Base-by-base conservation (phyloP, 2,329 filamentous ascomycete genomes). In the Pyrenophora tritici-repentis region DNA sequence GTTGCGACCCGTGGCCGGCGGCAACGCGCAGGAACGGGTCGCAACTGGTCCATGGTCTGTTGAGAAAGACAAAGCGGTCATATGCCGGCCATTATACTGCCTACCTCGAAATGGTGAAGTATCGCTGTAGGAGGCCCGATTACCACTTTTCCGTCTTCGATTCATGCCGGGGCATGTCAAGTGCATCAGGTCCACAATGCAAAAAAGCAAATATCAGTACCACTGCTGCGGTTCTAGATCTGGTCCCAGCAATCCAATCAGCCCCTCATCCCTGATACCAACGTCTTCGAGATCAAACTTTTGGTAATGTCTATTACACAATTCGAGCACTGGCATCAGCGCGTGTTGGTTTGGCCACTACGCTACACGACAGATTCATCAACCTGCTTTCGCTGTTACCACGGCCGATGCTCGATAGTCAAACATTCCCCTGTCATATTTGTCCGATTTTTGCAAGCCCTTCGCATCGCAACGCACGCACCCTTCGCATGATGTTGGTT, bases 121-220 rank as follows among this genome's bases (percentile, higher is more conserved):
- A 29, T 29, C 26, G 26, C 26, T 12, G 26, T 13, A 12, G 10
- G 26, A 29, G 26, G 26, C 26, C 26, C 26, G 26, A 29, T 29
- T 29, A 13, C 26, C 26, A 29, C 26, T 29, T 29, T 29, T 29
- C 26, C 26, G 26, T 29, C 26, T 29, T 12, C 5, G 18, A 34
- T 44, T 32, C 42, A 36, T 17, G 32, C 13, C 22, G 26, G 42
- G 33, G 14, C 20, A 18, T 22, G 42, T 17, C 36, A 18, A 20
- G 33, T 37, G 26, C 22, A 46, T 31, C 34, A 31, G 35, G 43
- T 39, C 34, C 24, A 46, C 20, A 39, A 14, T 34, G 33, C 26
- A 35, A 36, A 51, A 29, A 52, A 52, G 44, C 33, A 47, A 48
- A 48, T 31, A 31, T 35, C 20, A 13, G 43, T 47, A 42, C 39